Percentiles rank a stretch among this genome's conserved stretches.
Evolutionary conservation across 371 early-diverging fungal genomes (phyloP).

Genomic region (Lichtheimia corymbifera): DNA sequence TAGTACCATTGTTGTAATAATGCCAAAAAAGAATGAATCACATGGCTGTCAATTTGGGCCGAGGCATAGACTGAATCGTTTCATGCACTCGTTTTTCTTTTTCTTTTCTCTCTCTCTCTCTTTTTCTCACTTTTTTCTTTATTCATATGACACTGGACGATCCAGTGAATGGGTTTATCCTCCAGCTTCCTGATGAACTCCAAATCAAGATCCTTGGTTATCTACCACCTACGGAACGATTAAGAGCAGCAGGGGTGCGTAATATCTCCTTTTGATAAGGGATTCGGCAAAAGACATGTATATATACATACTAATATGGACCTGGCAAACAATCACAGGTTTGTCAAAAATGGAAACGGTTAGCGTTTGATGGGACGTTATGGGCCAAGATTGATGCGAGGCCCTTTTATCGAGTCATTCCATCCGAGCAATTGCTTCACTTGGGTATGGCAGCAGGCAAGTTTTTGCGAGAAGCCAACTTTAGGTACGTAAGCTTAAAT

Average conservation of each 20-base stretch:
- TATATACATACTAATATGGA: too few species aligned
- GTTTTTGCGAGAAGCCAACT: conserved; percentile 54
- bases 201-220: conserved; percentile 1
- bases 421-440: conserved; percentile 42
- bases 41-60: too few species aligned
- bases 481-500: conserved; percentile 51
- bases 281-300: too few species aligned
- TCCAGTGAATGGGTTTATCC: not conserved
- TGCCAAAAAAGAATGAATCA: too few species aligned
- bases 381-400: conserved; percentile 52
- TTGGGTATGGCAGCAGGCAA: conserved; percentile 48
- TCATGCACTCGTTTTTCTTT: too few species aligned
- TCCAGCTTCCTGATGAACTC: conserved; percentile 2
- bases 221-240: not conserved
- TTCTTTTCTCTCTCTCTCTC: not conserved
- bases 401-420: conserved; percentile 54
- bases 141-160: not conserved
- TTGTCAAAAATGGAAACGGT: conserved; percentile 44
- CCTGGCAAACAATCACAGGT: conserved; percentile 19
- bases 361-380: conserved; percentile 57
- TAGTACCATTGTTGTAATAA: too few species aligned
- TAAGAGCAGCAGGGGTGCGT: too few species aligned
- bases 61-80: too few species aligned
- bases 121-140: not conserved
- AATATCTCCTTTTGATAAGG: too few species aligned